These are phyloP conservation scores for Eucalyptus fibrosa DNA, from an alignment of 345 rosid species.

Conservation along the genomic window DNA sequence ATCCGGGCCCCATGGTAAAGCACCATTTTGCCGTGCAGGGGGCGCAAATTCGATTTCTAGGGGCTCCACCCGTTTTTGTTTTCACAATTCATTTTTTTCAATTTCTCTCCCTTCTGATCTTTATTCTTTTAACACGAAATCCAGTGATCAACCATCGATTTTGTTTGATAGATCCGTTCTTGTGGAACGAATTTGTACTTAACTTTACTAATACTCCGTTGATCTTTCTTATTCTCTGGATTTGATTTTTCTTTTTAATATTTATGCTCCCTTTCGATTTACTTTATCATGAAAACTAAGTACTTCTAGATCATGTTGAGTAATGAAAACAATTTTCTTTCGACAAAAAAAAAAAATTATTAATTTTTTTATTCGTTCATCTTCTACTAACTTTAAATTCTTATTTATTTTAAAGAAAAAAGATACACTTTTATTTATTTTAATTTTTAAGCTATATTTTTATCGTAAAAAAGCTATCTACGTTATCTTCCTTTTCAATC, in stretches of 20 bases:
- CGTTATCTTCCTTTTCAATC: background rate
- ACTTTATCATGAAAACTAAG: too few species aligned
- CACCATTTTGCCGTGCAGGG: background rate
- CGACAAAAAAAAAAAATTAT: too few species aligned
- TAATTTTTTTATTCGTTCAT: background rate
- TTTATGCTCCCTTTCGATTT: too few species aligned
- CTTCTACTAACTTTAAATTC: background rate
- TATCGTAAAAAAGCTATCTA: background rate
- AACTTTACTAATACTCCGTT: too few species aligned
- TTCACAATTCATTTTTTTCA: background rate
- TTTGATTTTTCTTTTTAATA: too few species aligned
- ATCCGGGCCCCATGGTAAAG: background rate
- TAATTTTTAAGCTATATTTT: background rate
- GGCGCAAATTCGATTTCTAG: background rate
- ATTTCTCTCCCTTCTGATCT: background rate
- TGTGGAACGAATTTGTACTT: too few species aligned
- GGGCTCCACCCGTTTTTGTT: background rate
- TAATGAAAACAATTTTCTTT: too few species aligned
- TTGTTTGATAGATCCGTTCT: fast-evolving
- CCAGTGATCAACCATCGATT: too few species aligned
- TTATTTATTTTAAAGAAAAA: background rate
- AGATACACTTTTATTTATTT: background rate
- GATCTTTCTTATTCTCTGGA: too few species aligned
- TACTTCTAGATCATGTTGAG: fast-evolving
- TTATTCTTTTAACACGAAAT: background rate